These are phyloP conservation scores for Ophiostoma triangulosporum DNA, from an alignment of 2,329 filamentous ascomycete species.

Conservation along the genomic window DNA sequence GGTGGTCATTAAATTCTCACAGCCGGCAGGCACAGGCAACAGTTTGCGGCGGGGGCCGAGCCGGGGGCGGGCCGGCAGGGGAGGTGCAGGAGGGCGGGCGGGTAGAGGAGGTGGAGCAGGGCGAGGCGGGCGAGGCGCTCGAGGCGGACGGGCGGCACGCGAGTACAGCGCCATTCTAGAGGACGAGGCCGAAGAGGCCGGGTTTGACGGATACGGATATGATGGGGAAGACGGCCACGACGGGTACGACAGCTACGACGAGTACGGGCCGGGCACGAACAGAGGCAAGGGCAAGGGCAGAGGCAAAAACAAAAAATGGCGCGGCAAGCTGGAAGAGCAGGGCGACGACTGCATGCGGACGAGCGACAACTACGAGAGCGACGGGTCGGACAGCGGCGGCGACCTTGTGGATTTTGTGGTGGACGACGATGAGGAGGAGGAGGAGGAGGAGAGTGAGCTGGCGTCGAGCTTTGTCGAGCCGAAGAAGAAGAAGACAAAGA, in stretches of 20 bases:
- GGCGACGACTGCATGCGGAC: constrained; percentile 39
- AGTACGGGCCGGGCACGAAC: constrained; percentile 15
- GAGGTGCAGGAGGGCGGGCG: neutral
- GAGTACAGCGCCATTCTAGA: neutral
- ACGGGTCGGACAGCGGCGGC: constrained; percentile 34
- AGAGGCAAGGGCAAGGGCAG: constrained; percentile 14
- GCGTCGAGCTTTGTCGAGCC: constrained; percentile 1
- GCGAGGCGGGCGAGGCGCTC: constrained; percentile 2
- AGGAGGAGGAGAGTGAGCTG: constrained; percentile 2
- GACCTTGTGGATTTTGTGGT: constrained; percentile 46
- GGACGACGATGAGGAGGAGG: constrained; percentile 26
- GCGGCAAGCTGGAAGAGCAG: constrained; percentile 24
- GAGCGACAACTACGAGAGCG: constrained; percentile 32
- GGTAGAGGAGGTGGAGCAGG: constrained; percentile 10
- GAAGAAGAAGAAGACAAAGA: neutral
- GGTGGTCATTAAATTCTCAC: constrained; percentile 1
- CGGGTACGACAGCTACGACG: neutral
- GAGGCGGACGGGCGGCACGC: neutral
- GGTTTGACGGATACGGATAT: neutral
- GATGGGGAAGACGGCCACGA: neutral
- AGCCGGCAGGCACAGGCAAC: constrained; percentile 4
- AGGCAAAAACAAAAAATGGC: neutral
- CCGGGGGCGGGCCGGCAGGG: neutral
- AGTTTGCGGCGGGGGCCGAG: constrained; percentile 4
- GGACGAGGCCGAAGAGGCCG: neutral